Evolutionary conservation across 1,284 basidiomycete species (phyloP).

Genomic region (Ganoderma sinense): DNA sequence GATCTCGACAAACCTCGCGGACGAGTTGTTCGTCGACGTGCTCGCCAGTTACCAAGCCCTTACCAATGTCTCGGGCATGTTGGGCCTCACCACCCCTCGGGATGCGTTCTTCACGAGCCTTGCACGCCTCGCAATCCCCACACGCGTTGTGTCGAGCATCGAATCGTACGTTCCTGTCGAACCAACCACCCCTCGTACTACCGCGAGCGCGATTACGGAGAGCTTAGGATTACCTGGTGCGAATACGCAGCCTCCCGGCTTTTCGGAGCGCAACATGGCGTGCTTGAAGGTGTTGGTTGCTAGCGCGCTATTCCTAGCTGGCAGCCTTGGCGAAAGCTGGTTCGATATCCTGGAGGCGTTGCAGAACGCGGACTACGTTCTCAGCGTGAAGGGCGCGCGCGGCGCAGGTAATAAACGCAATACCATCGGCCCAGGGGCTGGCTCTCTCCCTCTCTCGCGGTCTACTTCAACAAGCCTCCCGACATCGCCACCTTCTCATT

Average conservation of each 20-base stretch:
- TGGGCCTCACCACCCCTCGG: constrained; percentile 85
- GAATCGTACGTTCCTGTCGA: constrained; percentile 68
- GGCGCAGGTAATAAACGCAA: constrained; percentile 43
- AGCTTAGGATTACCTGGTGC: constrained; percentile 58
- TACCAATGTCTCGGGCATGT: constrained; percentile 90
- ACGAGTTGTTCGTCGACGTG: constrained; percentile 87
- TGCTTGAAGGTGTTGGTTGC: constrained; percentile 87
- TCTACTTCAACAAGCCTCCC: constrained; percentile 26
- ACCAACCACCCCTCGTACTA: constrained; percentile 67
- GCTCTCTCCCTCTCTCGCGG: constrained; percentile 38
- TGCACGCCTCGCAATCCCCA: constrained; percentile 88
- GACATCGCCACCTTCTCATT: constrained; percentile 14
- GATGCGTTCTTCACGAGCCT: constrained; percentile 92
- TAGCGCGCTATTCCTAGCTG: constrained; percentile 84
- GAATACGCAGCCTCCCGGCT: constrained; percentile 63
- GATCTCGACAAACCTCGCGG: constrained; percentile 88
- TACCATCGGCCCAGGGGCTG: constrained; percentile 44
- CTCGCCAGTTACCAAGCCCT: constrained; percentile 85
- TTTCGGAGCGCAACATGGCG: constrained; percentile 90
- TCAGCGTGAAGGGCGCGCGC: constrained; percentile 63
- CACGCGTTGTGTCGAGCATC: constrained; percentile 85
- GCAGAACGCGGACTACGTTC: constrained; percentile 92
- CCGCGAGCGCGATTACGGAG: constrained; percentile 69
- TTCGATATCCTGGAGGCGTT: constrained; percentile 89
- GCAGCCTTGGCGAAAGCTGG: constrained; percentile 89